A percentile compares a stretch with the other conserved stretches of the same genome.
Evolutionary conservation across 441 rosid genomes (phyloP).

Genomic region (Eruca vesicaria): DNA sequence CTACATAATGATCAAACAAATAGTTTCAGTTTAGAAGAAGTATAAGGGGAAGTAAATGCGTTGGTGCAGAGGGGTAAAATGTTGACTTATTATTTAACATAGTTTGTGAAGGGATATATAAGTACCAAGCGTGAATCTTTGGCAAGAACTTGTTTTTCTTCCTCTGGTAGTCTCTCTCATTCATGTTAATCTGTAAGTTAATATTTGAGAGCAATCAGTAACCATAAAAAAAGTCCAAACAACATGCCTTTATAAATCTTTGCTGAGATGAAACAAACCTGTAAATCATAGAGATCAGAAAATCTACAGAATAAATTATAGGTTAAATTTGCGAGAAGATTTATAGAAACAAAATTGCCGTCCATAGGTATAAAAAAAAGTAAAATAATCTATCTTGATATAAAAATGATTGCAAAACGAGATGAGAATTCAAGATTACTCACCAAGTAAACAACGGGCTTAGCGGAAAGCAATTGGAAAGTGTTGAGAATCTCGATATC

Average conservation of each 20-base stretch:
- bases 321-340: not conserved
- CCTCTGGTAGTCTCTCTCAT: slow-evolving; percentile 93
- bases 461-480: slow-evolving; percentile 95
- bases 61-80: not conserved
- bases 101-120: slow-evolving; percentile 7
- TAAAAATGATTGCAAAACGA: not conserved
- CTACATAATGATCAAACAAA: slow-evolving; percentile 38
- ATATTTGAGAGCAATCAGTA: not conserved
- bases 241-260: not conserved
- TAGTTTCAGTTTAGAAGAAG: not conserved
- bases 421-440: slow-evolving; percentile 14
- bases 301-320: not conserved
- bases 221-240: slow-evolving; percentile 17
- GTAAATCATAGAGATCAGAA: not conserved
- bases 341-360: not conserved
- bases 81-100: not conserved
- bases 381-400: not conserved
- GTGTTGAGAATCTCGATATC: slow-evolving; percentile 92
- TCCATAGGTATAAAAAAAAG: slow-evolving; percentile 3
- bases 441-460: slow-evolving; percentile 98
- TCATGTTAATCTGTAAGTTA: slow-evolving; percentile 82
- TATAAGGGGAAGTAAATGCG: not conserved
- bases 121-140: slow-evolving; percentile 96
- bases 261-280: not conserved
- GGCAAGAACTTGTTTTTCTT: slow-evolving; percentile 97